Percentiles rank a stretch among this genome's conserved stretches.
Evolutionary conservation across 2,329 filamentous ascomycete species (phyloP).

Genomic region (Colletotrichum costaricense): DNA sequence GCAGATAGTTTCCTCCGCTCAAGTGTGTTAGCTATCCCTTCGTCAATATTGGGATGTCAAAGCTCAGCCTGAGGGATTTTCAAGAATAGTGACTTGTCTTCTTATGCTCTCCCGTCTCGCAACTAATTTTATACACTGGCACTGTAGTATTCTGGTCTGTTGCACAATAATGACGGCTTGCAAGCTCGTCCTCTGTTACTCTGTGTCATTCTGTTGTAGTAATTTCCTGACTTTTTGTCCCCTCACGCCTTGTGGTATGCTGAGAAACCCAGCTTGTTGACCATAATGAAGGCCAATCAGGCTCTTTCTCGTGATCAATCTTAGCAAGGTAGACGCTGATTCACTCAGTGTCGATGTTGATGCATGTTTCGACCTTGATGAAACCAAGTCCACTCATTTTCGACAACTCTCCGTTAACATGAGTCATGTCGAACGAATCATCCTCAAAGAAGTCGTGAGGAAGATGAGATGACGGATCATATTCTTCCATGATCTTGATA

Average conservation of each 20-base stretch:
- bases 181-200: neutral
- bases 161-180: neutral
- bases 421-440: neutral
- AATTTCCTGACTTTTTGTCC: neutral
- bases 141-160: neutral
- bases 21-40: too few relatives aligned
- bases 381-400: conserved; percentile 1
- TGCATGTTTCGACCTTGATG: conserved; percentile 11
- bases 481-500: conserved; percentile 35
- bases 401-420: conserved; percentile 1
- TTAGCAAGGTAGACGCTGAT: neutral
- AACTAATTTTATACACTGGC: neutral
- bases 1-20: neutral
- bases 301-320: neutral
- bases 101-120: neutral
- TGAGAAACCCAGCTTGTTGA: neutral
- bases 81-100: neutral
- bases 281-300: neutral
- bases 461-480: conserved; percentile 36
- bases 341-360: neutral
- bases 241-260: neutral
- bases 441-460: conserved; percentile 40
- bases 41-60: neutral
- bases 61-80: too few relatives aligned
- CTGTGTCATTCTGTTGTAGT: neutral